Evolutionary conservation across 2,329 filamentous ascomycete genomes (phyloP).

Genomic region (Furcasterigmium sp.): DNA sequence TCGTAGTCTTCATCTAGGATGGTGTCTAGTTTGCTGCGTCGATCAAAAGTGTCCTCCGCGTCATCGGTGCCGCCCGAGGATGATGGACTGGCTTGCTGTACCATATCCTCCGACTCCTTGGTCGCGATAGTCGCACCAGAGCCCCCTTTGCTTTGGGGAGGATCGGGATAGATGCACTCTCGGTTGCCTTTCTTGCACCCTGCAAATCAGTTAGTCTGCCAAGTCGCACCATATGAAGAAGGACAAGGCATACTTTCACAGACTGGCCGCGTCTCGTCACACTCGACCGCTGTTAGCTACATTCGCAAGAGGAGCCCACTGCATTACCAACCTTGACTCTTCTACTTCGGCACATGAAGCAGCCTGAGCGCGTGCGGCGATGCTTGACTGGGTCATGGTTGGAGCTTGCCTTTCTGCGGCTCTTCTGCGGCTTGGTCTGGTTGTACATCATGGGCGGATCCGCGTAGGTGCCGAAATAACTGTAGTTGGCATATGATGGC

Average conservation of each 20-base stretch:
- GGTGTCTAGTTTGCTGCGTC: constrained; percentile 39
- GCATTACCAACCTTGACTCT: constrained; percentile 66
- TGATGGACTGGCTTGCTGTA: constrained; percentile 41
- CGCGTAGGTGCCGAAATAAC: constrained; percentile 45
- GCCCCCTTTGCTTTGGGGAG: constrained; percentile 40
- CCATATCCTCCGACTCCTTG: constrained; percentile 29
- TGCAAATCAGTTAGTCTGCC: constrained; percentile 27
- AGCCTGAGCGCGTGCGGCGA: constrained; percentile 86
- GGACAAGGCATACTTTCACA: constrained; percentile 62
- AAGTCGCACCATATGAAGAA: constrained; percentile 9
- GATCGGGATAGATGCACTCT: constrained; percentile 85
- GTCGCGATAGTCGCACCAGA: constrained; percentile 23
- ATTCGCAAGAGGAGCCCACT: not conserved
- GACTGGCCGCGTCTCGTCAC: constrained; percentile 80
- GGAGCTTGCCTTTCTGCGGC: constrained; percentile 44
- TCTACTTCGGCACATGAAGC: constrained; percentile 83
- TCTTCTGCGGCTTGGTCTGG: constrained; percentile 41
- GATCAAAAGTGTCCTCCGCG: constrained; percentile 29
- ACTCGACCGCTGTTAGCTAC: constrained; percentile 46
- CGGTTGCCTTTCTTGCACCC: constrained; percentile 89
- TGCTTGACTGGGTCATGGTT: constrained; percentile 78
- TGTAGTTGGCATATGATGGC: constrained; percentile 39
- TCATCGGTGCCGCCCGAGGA: constrained; percentile 52
- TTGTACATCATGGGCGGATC: constrained; percentile 42
- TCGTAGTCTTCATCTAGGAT: constrained; percentile 37